Conservation (phyloP, 75 land plant genomes). For the Sequoiadendron giganteum region DNA sequence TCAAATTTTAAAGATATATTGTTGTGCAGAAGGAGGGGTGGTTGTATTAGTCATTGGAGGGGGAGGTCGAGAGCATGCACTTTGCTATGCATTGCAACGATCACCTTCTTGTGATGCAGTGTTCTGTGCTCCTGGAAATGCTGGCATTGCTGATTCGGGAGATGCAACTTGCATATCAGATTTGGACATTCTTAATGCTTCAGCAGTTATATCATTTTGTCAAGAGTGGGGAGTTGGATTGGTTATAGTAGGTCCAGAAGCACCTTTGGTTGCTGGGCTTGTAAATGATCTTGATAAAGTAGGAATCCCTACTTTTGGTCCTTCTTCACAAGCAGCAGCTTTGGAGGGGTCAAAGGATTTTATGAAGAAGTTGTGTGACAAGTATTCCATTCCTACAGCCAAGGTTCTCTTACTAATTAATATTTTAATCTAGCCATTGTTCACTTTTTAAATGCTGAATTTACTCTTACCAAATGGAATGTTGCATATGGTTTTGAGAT, state of each 20-base stretch:
- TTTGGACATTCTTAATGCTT: conserved; percentile 55
- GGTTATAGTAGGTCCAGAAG: conserved; percentile 96
- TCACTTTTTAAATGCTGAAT: background rate
- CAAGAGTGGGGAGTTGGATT: conserved; percentile 64
- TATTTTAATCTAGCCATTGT: background rate
- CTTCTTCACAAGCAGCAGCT: conserved; percentile 93
- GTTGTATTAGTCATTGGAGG: conserved; percentile 84
- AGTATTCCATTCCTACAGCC: conserved; percentile 93
- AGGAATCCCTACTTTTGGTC: conserved; percentile 91
- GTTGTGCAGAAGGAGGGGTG: conserved; percentile 43
- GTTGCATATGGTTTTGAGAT: background rate
- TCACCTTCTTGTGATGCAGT: conserved; percentile 84
- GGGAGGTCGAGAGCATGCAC: conserved; percentile 96
- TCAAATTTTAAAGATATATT: background rate
- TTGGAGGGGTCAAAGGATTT: conserved; percentile 94
- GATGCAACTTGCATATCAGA: conserved; percentile 80
- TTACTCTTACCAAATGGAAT: background rate
- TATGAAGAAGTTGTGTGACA: conserved; percentile 92
- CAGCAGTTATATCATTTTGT: conserved; percentile 76
- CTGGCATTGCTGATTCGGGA: conserved; percentile 85
- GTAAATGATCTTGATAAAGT: conserved; percentile 72
- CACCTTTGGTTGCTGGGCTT: conserved; percentile 90
- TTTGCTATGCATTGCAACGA: conserved; percentile 79
- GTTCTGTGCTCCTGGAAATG: conserved; percentile 97
- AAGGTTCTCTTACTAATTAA: conserved; percentile 40